Conservation (phyloP, 495 filamentous ascomycete genomes). For the Penicillium bovifimosum region DNA sequence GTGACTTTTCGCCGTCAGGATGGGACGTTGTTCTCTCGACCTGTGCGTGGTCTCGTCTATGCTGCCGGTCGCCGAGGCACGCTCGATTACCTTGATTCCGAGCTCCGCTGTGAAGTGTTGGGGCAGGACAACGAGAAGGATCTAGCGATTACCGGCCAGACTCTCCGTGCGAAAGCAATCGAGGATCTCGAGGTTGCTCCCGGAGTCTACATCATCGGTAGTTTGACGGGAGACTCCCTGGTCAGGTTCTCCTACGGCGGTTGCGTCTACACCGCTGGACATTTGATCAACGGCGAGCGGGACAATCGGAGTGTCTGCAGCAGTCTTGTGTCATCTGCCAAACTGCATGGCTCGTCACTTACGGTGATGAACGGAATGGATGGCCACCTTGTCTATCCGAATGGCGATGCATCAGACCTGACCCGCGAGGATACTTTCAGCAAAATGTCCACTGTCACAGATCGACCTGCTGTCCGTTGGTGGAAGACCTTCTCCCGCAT, state of each 20-base stretch:
- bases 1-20: constrained; percentile 45
- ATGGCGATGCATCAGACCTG: constrained; percentile 1
- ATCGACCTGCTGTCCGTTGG: constrained; percentile 16
- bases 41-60: constrained; percentile 51
- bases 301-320: constrained; percentile 15
- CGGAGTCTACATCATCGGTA: constrained; percentile 56
- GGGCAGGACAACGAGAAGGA: constrained; percentile 21
- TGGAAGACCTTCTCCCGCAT: constrained; percentile 20
- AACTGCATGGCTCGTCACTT: constrained; percentile 20
- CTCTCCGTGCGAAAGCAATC: constrained; percentile 50
- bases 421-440: constrained; percentile 23
- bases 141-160: constrained; percentile 47
- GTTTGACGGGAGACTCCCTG: constrained; percentile 59
- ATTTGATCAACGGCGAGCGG: constrained; percentile 34
- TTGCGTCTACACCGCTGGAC: constrained; percentile 53
- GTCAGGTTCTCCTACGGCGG: constrained; percentile 60
- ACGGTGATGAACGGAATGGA: constrained; percentile 41
- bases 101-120: constrained; percentile 48
- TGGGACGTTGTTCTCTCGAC: constrained; percentile 40
- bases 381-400: constrained; percentile 33
- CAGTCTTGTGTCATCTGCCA: constrained; percentile 13
- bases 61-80: constrained; percentile 57
- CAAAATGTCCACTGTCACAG: constrained; percentile 13
- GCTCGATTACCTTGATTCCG: constrained; percentile 47
- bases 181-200: constrained; percentile 50